Evolutionary conservation across 1,139 yeast genomes (phyloP), one percentile per base, ranked within the genome.

Genomic region (Kodamaea derodonti): DNA sequence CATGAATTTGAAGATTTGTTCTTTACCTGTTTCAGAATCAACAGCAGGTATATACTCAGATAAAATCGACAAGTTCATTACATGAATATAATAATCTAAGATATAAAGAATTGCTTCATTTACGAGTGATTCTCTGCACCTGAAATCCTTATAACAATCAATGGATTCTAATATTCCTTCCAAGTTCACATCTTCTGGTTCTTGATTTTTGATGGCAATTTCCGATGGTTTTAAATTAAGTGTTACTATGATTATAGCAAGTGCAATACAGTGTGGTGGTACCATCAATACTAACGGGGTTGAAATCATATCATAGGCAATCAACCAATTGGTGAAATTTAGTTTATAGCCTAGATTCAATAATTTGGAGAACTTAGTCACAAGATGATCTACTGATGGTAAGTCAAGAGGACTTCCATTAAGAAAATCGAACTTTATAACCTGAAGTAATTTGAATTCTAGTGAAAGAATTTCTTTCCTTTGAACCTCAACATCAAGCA

Each of bases 211-310:
- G 13, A 54, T 24, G 46, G 53, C 14, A 52, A 70, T 47, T 31
- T 67, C 71, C 24, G 49, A 47, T 1, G 73, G 72, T 36, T 67
- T 65, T 29, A 69, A 51, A 41, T 69, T 67, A 29, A 69, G 56
- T 3, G 71, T 54, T 5, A 70, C 61, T 22, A 69, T 68, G 13
- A 69, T 59, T 20, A 80, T 74, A 1, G 90, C 86, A 37, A 87
- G 56, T 0, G 97, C 94, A 30, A 84, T 77, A 27, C 84, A 74
- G 54, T 88, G 95, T 2, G 90, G 82, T 1, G 97, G 95, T 12
- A 78, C 71, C 51, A 78, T 80, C 26, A 92, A 59, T 13, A 80
- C 75, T 14, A 84, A 68, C 25, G 84, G 85, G 2, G 95, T 80
- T 36, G 80, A 75, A 54, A 82, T 78, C 11, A 83, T 68, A 52